Percentiles rank a stretch among this genome's conserved stretches.
Conservation (phyloP, 805 yeast species). For the Saturnispora hagleri region DNA sequence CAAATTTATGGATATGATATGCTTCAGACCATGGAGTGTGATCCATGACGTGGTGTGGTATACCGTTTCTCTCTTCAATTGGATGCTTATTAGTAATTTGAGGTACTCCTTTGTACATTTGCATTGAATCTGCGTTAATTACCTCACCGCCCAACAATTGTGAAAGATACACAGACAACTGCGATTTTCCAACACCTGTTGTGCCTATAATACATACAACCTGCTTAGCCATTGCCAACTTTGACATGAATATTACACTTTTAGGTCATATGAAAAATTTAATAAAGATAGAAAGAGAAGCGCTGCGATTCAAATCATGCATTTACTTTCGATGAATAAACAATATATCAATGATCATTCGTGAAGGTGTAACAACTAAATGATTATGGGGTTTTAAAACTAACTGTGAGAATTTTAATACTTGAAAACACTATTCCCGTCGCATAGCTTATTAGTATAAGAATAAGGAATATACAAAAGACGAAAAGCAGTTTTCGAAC, state of each 20-base stretch:
- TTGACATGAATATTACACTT: not conserved
- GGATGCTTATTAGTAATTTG: slow-evolving; percentile 93
- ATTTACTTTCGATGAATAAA: too few species aligned
- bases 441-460: too few species aligned
- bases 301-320: too few species aligned
- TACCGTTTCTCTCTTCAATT: slow-evolving; percentile 56
- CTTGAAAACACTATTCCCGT: too few species aligned
- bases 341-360: too few species aligned
- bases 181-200: slow-evolving; percentile 95
- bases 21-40: slow-evolving; percentile 76
- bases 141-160: slow-evolving; percentile 73
- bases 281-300: not conserved
- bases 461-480: too few species aligned
- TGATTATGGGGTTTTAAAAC: too few species aligned
- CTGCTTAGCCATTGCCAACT: not conserved
- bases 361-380: too few species aligned
- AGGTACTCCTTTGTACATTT: slow-evolving; percentile 67
- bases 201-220: slow-evolving; percentile 51
- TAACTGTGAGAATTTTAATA: too few species aligned
- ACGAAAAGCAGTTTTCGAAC: too few species aligned
- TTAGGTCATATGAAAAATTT: not conserved
- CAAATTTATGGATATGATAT: slow-evolving; percentile 72
- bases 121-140: slow-evolving; percentile 96
- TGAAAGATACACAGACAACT: slow-evolving; percentile 74
- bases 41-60: slow-evolving; percentile 82